These are phyloP conservation scores for Cladosporium sp. DNA, from an alignment of 2,329 filamentous ascomycete genomes.

Conservation along the genomic window DNA sequence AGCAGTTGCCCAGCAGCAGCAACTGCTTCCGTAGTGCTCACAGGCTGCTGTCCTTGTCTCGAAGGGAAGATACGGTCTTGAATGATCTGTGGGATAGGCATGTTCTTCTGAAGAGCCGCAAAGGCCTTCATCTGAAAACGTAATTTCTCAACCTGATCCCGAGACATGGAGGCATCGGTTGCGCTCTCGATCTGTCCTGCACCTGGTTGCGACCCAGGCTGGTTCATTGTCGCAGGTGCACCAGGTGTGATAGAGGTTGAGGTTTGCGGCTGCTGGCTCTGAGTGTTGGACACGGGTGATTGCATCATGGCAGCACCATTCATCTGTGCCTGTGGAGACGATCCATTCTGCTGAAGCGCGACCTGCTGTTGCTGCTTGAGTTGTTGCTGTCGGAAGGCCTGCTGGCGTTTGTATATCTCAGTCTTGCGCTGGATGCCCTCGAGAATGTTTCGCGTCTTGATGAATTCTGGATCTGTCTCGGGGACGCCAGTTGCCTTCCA, in stretches of 20 bases:
- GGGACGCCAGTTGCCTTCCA: conserved; percentile 84
- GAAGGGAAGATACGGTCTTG: conserved; percentile 80
- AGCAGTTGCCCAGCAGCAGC: conserved; percentile 47
- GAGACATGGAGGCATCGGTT: conserved; percentile 46
- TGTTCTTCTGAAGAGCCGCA: conserved; percentile 82
- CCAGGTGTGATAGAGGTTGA: conserved; percentile 12
- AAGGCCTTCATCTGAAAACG: conserved; percentile 88
- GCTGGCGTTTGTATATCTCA: conserved; percentile 47
- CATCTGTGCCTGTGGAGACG: conserved; percentile 34
- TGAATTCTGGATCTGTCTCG: conserved; percentile 77
- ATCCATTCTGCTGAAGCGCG: conserved; percentile 49
- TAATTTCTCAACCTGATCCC: conserved; percentile 73
- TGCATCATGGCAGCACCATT: conserved; percentile 44
- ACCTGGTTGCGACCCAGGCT: conserved; percentile 1
- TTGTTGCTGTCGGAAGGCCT: conserved; percentile 37
- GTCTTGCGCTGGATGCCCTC: conserved; percentile 57
- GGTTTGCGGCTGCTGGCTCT: conserved; percentile 21
- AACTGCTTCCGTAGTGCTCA: conserved; percentile 37
- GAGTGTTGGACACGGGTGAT: conserved; percentile 29
- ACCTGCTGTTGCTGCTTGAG: conserved; percentile 43
- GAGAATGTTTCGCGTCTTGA: conserved; percentile 76
- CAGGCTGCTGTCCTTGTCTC: conserved; percentile 54
- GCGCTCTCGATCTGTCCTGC: conserved; percentile 15
- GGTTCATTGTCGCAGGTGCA: background rate
- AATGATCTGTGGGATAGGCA: conserved; percentile 70